phyloP scores from a whole-genome alignment of 163 green algal genomes.

The Prototheca wickerhamii region DNA sequence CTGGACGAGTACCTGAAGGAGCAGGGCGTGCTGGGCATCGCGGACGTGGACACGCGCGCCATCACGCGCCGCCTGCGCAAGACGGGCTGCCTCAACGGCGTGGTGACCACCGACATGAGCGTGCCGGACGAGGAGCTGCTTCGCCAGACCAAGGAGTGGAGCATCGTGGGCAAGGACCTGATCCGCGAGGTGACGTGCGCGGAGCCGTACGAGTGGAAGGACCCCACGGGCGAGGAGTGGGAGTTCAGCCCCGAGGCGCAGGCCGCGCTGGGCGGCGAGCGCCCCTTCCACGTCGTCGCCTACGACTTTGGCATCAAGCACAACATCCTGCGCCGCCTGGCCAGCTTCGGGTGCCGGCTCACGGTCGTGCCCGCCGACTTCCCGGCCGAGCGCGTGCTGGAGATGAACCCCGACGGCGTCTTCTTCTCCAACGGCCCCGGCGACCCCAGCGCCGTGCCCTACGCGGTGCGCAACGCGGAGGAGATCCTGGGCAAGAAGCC shows the following conservation, averaged over 20 bases:
- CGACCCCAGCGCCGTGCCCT: conserved; percentile 92
- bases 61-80: conserved; percentile 89
- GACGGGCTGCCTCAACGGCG: conserved; percentile 85
- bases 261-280: neutral
- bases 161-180: conserved; percentile 93
- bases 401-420: conserved; percentile 93
- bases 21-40: conserved; percentile 72
- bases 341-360: conserved; percentile 84
- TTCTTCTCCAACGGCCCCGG: conserved; percentile 96
- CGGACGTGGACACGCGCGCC: conserved; percentile 87
- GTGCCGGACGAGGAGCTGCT: conserved; percentile 79
- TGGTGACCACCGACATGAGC: conserved; percentile 72
- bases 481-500: conserved; percentile 89
- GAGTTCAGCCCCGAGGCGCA: conserved; percentile 66
- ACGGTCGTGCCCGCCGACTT: conserved; percentile 92
- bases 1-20: conserved; percentile 83
- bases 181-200: conserved; percentile 72
- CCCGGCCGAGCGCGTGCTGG: conserved; percentile 83
- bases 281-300: conserved; percentile 47
- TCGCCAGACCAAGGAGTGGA: conserved; percentile 72
- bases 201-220: conserved; percentile 89
- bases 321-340: conserved; percentile 94
- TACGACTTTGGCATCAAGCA: conserved; percentile 99
- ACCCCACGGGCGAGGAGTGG: conserved; percentile 83
- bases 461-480: conserved; percentile 92